These are phyloP conservation scores for Colletotrichum paranaense DNA, from an alignment of 2,329 filamentous ascomycete species.

Conservation along the genomic window DNA sequence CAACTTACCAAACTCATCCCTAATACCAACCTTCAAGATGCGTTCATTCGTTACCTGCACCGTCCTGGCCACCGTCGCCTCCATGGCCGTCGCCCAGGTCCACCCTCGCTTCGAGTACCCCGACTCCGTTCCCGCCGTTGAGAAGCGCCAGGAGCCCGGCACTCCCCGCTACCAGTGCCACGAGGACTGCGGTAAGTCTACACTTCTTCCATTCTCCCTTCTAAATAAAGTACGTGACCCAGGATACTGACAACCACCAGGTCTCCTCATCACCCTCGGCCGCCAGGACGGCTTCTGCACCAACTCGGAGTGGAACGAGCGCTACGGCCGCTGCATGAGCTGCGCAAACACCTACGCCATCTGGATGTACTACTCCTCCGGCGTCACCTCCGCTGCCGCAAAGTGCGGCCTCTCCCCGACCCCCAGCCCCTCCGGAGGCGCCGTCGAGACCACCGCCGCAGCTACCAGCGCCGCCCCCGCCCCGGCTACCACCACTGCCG, in stretches of 20 bases:
- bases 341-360: conserved; percentile 57
- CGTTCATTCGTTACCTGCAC: conserved; percentile 33
- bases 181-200: conserved; percentile 56
- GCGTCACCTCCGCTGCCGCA: conserved; percentile 46
- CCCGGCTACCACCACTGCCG: not conserved
- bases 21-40: conserved; percentile 25
- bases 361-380: conserved; percentile 56
- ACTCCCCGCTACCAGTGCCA: conserved; percentile 58
- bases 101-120: conserved; percentile 29
- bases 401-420: conserved; percentile 24
- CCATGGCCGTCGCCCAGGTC: conserved; percentile 16
- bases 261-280: conserved; percentile 47
- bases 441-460: conserved; percentile 6
- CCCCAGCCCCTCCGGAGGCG: conserved; percentile 27
- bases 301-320: conserved; percentile 50
- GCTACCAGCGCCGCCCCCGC: conserved; percentile 6
- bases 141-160: conserved; percentile 56
- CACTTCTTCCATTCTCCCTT: too few relatives aligned
- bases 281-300: conserved; percentile 49
- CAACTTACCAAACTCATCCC: not conserved
- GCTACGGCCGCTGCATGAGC: conserved; percentile 54
- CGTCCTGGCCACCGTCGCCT: conserved; percentile 31
- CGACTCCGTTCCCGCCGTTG: conserved; percentile 37
- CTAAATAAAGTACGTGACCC: too few relatives aligned
- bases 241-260: not conserved